Conservation (phyloP, 164 flowering plant genomes). For the Taxillus chinensis region DNA sequence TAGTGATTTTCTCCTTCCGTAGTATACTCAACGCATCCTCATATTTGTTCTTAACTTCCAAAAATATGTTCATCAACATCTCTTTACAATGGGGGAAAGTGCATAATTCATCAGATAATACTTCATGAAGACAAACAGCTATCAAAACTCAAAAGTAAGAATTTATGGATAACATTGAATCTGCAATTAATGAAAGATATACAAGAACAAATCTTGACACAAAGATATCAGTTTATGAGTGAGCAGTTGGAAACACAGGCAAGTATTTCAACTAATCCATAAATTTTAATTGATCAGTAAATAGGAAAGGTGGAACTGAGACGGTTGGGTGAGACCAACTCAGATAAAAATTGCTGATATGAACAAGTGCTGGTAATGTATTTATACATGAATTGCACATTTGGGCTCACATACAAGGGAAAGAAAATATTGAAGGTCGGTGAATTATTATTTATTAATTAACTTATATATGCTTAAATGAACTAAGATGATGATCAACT, state of each 20-base stretch:
- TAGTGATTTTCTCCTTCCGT: conserved; percentile 83
- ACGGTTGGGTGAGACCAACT: too few species aligned
- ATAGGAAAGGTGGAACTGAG: too few species aligned
- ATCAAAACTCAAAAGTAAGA: background rate
- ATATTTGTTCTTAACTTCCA: conserved; percentile 84
- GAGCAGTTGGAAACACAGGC: too few species aligned
- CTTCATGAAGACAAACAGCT: background rate
- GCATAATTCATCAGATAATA: conserved; percentile 10
- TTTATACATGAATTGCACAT: background rate
- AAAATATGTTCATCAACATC: conserved; percentile 80
- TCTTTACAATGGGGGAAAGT: conserved; percentile 28
- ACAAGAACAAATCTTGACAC: too few species aligned
- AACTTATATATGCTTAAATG: background rate
- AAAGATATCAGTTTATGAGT: too few species aligned
- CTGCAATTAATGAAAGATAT: too few species aligned
- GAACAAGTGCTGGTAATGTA: background rate
- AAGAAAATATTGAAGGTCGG: background rate
- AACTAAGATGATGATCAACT: conserved; percentile 16
- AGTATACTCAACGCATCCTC: conserved; percentile 76
- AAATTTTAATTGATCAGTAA: too few species aligned
- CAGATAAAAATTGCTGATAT: too few species aligned
- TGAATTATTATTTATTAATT: background rate
- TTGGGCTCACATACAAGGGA: background rate
- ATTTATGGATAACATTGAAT: background rate
- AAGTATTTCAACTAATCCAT: too few species aligned